Evolutionary conservation across 352 stramenopile genomes (phyloP).

Genomic region (Globisporangium megalacanthum): DNA sequence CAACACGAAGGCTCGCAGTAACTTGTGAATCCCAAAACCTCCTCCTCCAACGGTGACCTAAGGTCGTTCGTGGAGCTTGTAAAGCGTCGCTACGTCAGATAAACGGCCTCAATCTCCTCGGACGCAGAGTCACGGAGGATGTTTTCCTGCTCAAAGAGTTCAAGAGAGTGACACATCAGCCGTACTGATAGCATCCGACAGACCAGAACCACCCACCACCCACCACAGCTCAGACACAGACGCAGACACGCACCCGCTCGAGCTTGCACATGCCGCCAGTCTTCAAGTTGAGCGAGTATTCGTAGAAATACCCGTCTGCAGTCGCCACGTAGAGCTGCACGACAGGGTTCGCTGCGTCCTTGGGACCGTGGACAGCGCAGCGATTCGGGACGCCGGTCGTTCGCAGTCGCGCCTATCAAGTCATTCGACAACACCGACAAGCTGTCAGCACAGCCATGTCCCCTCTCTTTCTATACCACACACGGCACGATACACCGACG

Average conservation of each 20-base stretch:
- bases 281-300: slow-evolving; percentile 76
- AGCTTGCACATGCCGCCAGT: slow-evolving; percentile 78
- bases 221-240: background rate
- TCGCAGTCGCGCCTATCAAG: slow-evolving; percentile 55
- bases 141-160: slow-evolving; percentile 51
- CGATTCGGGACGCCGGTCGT: slow-evolving; percentile 66
- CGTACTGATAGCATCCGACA: background rate
- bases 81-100: slow-evolving; percentile 46
- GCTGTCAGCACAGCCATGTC: background rate
- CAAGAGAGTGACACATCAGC: background rate
- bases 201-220: background rate
- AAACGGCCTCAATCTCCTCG: slow-evolving; percentile 81
- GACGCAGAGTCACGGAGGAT: slow-evolving; percentile 75
- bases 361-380: slow-evolving; percentile 75
- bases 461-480: no score
- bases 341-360: slow-evolving; percentile 36
- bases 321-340: slow-evolving; percentile 80
- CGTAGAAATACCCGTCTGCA: slow-evolving; percentile 80
- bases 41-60: no score
- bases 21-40: no score
- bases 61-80: background rate
- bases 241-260: slow-evolving; percentile 38
- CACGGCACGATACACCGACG: no score
- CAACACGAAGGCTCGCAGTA: background rate
- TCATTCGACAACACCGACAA: slow-evolving; percentile 5